phyloP scores from a whole-genome alignment of 2,329 filamentous ascomycete species.

The Magnaporthiopsis rhizophila region DNA sequence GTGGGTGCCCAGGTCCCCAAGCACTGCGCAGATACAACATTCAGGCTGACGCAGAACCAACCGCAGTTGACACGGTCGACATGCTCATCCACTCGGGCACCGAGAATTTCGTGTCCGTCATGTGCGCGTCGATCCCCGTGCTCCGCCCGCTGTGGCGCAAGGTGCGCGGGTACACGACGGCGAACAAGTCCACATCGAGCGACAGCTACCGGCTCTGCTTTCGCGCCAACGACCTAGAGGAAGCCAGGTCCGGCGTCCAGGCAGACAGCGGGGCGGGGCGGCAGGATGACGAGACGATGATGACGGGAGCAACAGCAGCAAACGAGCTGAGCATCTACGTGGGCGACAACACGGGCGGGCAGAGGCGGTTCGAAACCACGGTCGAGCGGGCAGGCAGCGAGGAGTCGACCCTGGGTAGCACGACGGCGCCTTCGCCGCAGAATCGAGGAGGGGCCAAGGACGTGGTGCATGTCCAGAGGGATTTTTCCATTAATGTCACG shows the following conservation, averaged over 20 bases:
- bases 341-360: background rate
- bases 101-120: background rate
- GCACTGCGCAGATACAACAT: background rate
- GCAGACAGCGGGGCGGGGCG: too few species aligned
- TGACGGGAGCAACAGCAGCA: too few species aligned
- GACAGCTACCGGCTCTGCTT: background rate
- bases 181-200: background rate
- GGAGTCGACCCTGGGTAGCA: background rate
- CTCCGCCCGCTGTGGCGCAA: background rate
- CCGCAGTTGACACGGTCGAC: background rate
- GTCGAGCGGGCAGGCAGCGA: background rate
- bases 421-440: background rate
- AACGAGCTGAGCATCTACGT: background rate
- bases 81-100: background rate
- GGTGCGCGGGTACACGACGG: background rate
- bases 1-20: background rate
- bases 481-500: background rate
- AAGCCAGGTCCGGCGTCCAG: too few species aligned
- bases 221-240: background rate
- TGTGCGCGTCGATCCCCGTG: background rate
- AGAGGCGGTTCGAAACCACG: background rate
- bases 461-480: background rate
- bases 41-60: background rate
- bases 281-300: background rate
- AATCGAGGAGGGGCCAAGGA: background rate